Base-by-base conservation (phyloP, 225 moss, liverwort and hornwort species). In the Marchantia polymorpha region DNA sequence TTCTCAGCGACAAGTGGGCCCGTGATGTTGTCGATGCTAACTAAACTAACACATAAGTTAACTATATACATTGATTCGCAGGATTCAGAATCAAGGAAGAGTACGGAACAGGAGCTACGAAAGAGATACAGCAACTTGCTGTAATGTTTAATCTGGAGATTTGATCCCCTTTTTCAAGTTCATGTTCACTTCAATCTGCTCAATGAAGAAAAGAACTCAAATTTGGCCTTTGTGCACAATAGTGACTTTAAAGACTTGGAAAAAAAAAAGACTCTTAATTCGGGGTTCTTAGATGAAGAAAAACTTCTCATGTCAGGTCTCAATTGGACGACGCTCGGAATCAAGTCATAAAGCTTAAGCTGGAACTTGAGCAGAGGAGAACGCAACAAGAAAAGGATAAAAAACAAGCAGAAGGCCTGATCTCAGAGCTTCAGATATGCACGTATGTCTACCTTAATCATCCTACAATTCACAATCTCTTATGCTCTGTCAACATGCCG, bases 91-190 rank as follows among this genome's bases (percentile, higher is more conserved):
- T 85, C 89, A 29, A 88, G 91, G 52, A 77, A 85, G 53, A 83
- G 79, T 68, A 78, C 86, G 69, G 87, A 90, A 83, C 85, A 89
- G 73, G 89, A 90, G 83, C 82, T 90, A 46, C 82, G 76, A 48
- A 89, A 86, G 53, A 92, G 89, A 76, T 89, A 86, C 87, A 90
- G 78, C 81, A 90, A 73, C 75, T 89, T 94, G 86, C 81, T 91
- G 94, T 92, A 88, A 85, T 78, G 82, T 80, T 70, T 82, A 23
- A 12, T n/a, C 61, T 46, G 46, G 19, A 31, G 30, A 60, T 63
- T 31, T 39, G 47, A 55, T 47, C 23, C 49, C 47, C 47, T 64
- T 26, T 10, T 48, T 1, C 20, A 27, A 69, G 17, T 49, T 67
- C 23, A 0, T 31, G 23, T 31, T 31, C 6, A 39, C 19, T 51